Percentiles rank a stretch among this genome's conserved stretches.
Evolutionary conservation across 2,329 filamentous ascomycete species (phyloP).

Genomic region (Acephala macrosclerotiorum): DNA sequence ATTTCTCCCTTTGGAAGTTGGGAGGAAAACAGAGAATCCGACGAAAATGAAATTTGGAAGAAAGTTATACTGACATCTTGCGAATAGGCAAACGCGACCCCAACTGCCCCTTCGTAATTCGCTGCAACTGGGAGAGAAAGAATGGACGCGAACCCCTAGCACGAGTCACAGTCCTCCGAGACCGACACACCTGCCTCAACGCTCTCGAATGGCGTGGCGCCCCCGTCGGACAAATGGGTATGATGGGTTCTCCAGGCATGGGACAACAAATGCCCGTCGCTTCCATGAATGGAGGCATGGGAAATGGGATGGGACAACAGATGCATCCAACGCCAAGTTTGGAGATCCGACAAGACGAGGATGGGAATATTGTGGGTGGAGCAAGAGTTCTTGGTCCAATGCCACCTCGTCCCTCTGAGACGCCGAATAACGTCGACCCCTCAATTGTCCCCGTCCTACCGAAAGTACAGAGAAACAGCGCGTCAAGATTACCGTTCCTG

Average conservation of each 20-base stretch:
- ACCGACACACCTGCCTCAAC: constrained; percentile 44
- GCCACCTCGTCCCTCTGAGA: constrained; percentile 14
- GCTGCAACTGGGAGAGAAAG: constrained; percentile 45
- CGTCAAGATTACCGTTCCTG: constrained; percentile 57
- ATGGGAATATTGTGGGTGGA: constrained; percentile 42
- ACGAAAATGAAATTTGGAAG: too few relatives aligned
- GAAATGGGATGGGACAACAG: constrained; percentile 19
- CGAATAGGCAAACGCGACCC: constrained; percentile 38
- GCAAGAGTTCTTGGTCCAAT: constrained; percentile 39
- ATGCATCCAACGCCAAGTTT: constrained; percentile 23
- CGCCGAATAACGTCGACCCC: constrained; percentile 3
- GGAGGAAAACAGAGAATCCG: too few relatives aligned
- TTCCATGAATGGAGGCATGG: constrained; percentile 2
- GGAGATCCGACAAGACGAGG: constrained; percentile 41
- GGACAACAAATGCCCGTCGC: neutral
- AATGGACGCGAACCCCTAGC: constrained; percentile 41
- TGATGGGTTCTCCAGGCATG: constrained; percentile 10
- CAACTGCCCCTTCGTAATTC: constrained; percentile 43
- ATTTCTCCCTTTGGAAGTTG: too few relatives aligned
- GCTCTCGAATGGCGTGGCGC: constrained; percentile 34
- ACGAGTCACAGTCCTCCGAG: constrained; percentile 42
- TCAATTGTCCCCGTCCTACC: constrained; percentile 38
- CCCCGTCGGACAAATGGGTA: constrained; percentile 11
- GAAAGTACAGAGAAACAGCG: constrained; percentile 44
- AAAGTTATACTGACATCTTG: too few relatives aligned